Base-by-base conservation (phyloP, 495 filamentous ascomycete species). In the Penicillium lividum region DNA sequence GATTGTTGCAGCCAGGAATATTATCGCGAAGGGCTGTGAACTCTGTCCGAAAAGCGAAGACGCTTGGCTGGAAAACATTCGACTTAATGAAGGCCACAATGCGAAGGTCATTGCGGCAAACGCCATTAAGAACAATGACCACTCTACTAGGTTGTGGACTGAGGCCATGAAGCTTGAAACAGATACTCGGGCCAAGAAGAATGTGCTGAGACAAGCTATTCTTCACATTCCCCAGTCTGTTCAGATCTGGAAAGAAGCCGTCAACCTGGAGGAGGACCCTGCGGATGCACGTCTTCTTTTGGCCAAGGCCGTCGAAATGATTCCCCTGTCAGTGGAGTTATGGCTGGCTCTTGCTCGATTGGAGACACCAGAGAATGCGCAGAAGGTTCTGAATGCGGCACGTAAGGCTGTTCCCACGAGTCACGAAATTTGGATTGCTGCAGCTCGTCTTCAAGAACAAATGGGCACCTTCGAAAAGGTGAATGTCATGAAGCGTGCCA, bases 91-190 rank as follows among this genome's bases (percentile, higher is more conserved):
- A 68, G 85, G 88, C 30, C 88, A 91, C 22, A 99, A 97, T 66
- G 92, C 91, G 59, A 97, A 93, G 71, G 84, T 98, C 57, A 96
- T 98, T 58, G 95, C 93, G n/a, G 92, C 94, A 7, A 86, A 93
- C 57, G 94, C 92, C 2, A 92, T 99, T 59, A 86, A 93, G 68
- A 84, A 88, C 47, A 97, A 97, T 56, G 88, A 91, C 48, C 85
- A 86, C n/a, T 94, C 91, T 5, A 91, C 95, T 9, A 80, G 85
- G 54, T 79, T 99, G 2, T 99, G 95, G 95, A 85, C 91, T 6
- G 92, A 93, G 63, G 94, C 94, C 1, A 97, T 97, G 89, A 89
- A 90, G 61, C 76, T 99, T 28, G 94, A 99, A 69, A 84, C 85
- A 3, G 89, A 93, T 51, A 69, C 82, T 3, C 80, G 84, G 33